Conservation (phyloP, 108 stramenopile genomes). For the Cyclotella cryptica region DNA sequence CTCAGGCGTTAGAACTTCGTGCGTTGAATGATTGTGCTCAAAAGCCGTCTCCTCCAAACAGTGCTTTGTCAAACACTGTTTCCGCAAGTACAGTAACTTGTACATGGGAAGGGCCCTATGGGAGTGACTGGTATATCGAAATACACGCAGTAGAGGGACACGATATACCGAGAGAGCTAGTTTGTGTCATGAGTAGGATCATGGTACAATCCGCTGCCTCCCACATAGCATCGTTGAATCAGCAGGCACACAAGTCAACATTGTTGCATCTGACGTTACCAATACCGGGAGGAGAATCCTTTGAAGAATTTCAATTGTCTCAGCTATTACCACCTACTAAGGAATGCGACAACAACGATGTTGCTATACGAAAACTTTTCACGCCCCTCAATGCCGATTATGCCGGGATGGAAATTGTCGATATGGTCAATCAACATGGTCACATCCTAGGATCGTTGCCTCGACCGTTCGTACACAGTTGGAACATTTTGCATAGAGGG, state of each 20-base stretch:
- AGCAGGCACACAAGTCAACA: not conserved
- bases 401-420: constrained; percentile 36
- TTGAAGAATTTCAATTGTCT: constrained; percentile 11
- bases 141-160: not conserved
- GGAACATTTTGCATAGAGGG: constrained; percentile 80
- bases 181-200: constrained; percentile 31
- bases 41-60: not conserved
- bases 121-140: not conserved
- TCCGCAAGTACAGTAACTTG: not conserved
- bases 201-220: constrained; percentile 39
- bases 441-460: constrained; percentile 50
- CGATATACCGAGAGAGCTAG: constrained; percentile 20
- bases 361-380: constrained; percentile 17
- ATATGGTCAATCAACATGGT: constrained; percentile 44
- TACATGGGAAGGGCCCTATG: constrained; percentile 10
- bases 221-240: constrained; percentile 7
- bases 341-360: not conserved
- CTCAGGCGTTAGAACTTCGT: not conserved
- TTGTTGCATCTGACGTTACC: constrained; percentile 30
- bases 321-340: not conserved
- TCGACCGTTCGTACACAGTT: constrained; percentile 67
- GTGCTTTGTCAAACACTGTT: not conserved
- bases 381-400: constrained; percentile 18
- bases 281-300: not conserved
- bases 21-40: constrained; percentile 14